Conservation (phyloP, 306 rosid genomes). For the Casuarina glauca region DNA sequence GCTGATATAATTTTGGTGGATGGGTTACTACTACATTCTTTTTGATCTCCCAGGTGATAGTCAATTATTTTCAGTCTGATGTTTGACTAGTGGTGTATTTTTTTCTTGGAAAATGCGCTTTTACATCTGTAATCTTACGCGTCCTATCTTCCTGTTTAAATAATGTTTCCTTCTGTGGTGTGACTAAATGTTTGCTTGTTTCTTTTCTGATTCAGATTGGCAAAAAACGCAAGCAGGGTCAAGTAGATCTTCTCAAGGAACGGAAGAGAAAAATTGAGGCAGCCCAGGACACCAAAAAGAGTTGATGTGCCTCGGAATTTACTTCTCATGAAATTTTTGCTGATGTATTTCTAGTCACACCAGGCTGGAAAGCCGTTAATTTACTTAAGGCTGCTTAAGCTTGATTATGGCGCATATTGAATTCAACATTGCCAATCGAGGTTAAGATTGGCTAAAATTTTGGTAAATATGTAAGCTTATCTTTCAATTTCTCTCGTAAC, state of each 20-base stretch:
- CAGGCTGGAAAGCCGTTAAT: slow-evolving; percentile 16
- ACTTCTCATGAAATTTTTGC: background rate
- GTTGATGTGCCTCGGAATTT: slow-evolving; percentile 23
- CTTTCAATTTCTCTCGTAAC: background rate
- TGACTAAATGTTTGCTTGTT: background rate
- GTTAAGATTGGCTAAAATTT: slow-evolving; percentile 10
- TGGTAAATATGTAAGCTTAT: background rate
- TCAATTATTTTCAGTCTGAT: background rate
- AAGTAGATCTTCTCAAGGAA: slow-evolving; percentile 40
- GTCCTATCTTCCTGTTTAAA: background rate
- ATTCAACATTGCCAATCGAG: slow-evolving; percentile 10
- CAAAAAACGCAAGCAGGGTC: slow-evolving; percentile 53
- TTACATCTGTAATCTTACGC: slow-evolving; percentile 2
- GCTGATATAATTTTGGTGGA: background rate
- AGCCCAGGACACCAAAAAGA: slow-evolving; percentile 36
- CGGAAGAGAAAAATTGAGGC: slow-evolving; percentile 66
- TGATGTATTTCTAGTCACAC: background rate
- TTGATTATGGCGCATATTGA: slow-evolving; percentile 1
- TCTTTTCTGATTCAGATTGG: slow-evolving; percentile 46
- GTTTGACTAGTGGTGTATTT: background rate
- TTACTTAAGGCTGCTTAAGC: slow-evolving; percentile 2
- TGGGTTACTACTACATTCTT: background rate
- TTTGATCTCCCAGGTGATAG: background rate
- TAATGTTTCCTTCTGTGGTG: background rate
- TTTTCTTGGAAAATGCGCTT: background rate